Evolutionary conservation across 2,329 filamentous ascomycete species (phyloP).

Genomic region (Diaporthe ampelina): DNA sequence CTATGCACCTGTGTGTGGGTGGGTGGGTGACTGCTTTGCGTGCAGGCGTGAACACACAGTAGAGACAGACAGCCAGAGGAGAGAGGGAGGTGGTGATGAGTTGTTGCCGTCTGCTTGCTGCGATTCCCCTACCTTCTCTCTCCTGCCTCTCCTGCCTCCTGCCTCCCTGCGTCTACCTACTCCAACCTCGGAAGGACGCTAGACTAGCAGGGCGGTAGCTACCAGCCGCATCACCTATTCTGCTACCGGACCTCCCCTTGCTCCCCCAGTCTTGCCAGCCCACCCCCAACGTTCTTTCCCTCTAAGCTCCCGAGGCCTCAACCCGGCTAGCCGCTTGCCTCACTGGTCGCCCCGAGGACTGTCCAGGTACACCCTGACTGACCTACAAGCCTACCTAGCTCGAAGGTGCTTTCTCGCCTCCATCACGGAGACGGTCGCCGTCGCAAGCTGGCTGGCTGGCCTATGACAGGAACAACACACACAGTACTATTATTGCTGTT

Average conservation of each 20-base stretch:
- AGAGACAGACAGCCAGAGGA: no score
- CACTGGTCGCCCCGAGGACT: background rate
- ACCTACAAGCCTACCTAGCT: background rate
- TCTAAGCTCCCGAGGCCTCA: constrained; percentile 5
- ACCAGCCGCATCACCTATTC: constrained; percentile 8
- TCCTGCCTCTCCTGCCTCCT: background rate
- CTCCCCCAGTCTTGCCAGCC: no score
- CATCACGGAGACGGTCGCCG: constrained; percentile 14
- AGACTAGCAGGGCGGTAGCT: constrained; percentile 17
- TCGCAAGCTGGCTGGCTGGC: constrained; percentile 8
- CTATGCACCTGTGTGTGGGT: background rate
- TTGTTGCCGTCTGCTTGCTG: constrained; percentile 20
- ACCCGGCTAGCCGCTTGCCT: background rate
- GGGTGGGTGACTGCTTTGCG: background rate
- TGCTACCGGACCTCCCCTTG: background rate
- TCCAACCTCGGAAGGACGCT: background rate
- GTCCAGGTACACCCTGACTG: constrained; percentile 4
- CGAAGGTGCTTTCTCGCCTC: background rate
- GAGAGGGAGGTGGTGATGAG: background rate
- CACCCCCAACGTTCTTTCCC: constrained; percentile 24
- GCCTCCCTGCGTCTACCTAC: background rate
- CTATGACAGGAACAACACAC: background rate
- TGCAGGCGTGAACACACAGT: no score
- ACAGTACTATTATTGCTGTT: background rate
- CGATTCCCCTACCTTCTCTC: constrained; percentile 15